A percentile compares a stretch with the other conserved stretches of the same genome.
Conservation (phyloP, 495 filamentous ascomycete species). For the Rostrohypoxylon terebratum region DNA sequence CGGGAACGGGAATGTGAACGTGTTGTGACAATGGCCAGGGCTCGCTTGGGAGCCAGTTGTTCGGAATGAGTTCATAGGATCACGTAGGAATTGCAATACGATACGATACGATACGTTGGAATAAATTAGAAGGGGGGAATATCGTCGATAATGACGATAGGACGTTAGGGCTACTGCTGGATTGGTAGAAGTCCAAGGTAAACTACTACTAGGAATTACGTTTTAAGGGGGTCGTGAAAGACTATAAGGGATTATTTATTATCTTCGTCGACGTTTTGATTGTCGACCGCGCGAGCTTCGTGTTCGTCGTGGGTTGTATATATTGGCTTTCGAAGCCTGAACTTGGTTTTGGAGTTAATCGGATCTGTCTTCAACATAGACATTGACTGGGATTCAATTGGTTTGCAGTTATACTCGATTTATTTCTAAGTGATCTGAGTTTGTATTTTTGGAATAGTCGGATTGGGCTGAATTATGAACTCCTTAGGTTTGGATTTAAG, state of each 20-base stretch:
- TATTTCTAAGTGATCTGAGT: not conserved
- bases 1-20: not conserved
- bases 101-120: conserved; percentile 18
- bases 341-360: conserved; percentile 30
- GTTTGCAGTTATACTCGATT: not conserved
- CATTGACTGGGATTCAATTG: not conserved
- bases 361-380: conserved; percentile 17
- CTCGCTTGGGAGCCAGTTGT: not conserved
- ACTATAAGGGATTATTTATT: not conserved
- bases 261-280: conserved; percentile 18
- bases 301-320: conserved; percentile 34
- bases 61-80: not conserved
- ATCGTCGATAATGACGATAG: not conserved
- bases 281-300: conserved; percentile 9
- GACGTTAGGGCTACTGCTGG: conserved; percentile 7
- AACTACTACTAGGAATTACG: conserved; percentile 1
- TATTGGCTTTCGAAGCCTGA: conserved; percentile 2
- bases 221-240: not conserved
- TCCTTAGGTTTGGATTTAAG: not conserved
- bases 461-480: not conserved
- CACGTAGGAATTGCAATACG: conserved; percentile 22
- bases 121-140: conserved; percentile 4
- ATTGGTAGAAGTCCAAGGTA: conserved; percentile 13
- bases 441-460: not conserved
- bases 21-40: not conserved